Conservation (phyloP, 163 green algal species). For the Volvox carteri region DNA sequence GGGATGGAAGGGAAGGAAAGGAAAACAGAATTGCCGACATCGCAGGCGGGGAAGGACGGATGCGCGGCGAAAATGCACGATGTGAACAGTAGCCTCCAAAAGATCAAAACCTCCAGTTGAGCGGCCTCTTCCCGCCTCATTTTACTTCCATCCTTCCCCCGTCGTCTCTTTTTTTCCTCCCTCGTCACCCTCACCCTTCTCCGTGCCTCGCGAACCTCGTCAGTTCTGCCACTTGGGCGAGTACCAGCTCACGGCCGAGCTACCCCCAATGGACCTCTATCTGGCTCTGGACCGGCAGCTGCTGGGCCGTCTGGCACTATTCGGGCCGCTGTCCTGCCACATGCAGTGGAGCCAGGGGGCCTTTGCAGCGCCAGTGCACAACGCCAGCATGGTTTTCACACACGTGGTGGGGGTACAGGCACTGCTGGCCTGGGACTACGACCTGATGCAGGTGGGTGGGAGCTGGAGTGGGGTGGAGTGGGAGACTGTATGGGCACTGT, state of each 20-base stretch:
- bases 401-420: constrained; percentile 63
- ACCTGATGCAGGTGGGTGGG: constrained; percentile 49
- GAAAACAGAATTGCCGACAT: too few species aligned
- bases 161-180: too few species aligned
- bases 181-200: too few species aligned
- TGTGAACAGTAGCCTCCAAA: too few species aligned
- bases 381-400: constrained; percentile 62
- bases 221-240: constrained; percentile 64
- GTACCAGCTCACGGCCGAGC: constrained; percentile 53
- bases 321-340: constrained; percentile 41
- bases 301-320: constrained; percentile 49
- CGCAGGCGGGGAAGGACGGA: too few species aligned
- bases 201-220: background rate
- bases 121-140: too few species aligned
- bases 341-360: constrained; percentile 44
- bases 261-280: constrained; percentile 61
- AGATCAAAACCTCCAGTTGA: too few species aligned
- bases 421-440: constrained; percentile 62
- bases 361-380: constrained; percentile 56
- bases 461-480: background rate
- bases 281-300: constrained; percentile 54
- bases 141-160: too few species aligned
- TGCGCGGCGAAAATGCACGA: too few species aligned
- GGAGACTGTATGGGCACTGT: too few species aligned
- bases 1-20: background rate